phyloP scores from a whole-genome alignment of 345 rosid species.

The Hibiscus mutabilis region DNA sequence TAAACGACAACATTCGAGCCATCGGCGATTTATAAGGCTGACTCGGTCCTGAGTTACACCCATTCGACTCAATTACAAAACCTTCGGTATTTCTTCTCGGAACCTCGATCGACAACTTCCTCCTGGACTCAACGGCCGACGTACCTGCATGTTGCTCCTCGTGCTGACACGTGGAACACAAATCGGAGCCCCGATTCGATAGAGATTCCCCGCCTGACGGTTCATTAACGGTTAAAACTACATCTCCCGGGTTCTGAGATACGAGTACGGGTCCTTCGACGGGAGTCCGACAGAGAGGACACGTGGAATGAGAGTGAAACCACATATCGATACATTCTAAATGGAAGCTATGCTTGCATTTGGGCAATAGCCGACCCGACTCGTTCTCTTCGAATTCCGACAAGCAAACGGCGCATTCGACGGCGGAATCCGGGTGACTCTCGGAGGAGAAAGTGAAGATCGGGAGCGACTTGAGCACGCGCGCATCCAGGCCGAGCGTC shows the following conservation, averaged over 20 bases:
- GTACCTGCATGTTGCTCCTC: conserved; percentile 16
- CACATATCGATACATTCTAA: conserved; percentile 91
- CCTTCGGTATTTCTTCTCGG: conserved; percentile 28
- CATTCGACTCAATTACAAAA: conserved; percentile 19
- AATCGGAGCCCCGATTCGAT: conserved; percentile 25
- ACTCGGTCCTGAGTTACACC: conserved; percentile 18
- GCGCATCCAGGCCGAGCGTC: conserved; percentile 49
- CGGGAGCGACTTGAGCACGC: conserved; percentile 60
- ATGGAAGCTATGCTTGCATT: conserved; percentile 80
- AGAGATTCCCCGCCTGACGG: conserved; percentile 18
- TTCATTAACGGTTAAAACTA: conserved; percentile 13
- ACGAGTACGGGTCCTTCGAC: conserved; percentile 31
- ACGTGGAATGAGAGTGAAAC: conserved; percentile 85
- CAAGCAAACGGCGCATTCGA: conserved; percentile 45
- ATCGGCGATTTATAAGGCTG: conserved; percentile 48
- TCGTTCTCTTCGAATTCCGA: conserved; percentile 57
- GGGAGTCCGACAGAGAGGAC: conserved; percentile 83
- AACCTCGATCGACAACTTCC: conserved; percentile 40
- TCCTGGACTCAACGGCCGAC: conserved; percentile 17
- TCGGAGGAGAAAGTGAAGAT: conserved; percentile 44
- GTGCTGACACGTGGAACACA: conserved; percentile 24
- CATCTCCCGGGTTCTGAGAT: conserved; percentile 12
- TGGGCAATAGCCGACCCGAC: conserved; percentile 69
- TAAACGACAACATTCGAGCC: conserved; percentile 53
- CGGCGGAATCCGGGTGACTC: conserved; percentile 34